These are phyloP conservation scores for Scutellaria minor DNA, from an alignment of 257 asterid species.

Conservation along the genomic window DNA sequence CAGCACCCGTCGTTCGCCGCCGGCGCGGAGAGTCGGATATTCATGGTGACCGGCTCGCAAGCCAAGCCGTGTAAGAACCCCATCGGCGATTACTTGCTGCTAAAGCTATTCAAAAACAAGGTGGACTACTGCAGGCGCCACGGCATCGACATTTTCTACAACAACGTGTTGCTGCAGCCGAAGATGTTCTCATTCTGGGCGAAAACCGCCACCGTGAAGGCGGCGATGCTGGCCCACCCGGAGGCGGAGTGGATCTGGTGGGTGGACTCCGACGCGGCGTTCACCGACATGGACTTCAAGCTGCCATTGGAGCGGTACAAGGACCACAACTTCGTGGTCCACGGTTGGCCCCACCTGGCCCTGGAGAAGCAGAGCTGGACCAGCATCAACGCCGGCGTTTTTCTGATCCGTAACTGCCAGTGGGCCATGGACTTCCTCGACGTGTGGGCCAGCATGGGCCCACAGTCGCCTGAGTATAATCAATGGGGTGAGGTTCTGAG, in stretches of 20 bases:
- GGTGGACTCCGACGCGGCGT: slow-evolving; percentile 97
- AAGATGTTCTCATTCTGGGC: slow-evolving; percentile 97
- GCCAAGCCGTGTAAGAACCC: slow-evolving; percentile 83
- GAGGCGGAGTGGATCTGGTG: slow-evolving; percentile 99
- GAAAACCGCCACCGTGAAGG: slow-evolving; percentile 74
- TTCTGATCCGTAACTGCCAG: slow-evolving; percentile 79
- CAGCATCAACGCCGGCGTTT: slow-evolving; percentile 94
- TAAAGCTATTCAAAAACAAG: slow-evolving; percentile 86
- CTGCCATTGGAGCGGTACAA: slow-evolving; percentile 72
- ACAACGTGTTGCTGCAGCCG: slow-evolving; percentile 72
- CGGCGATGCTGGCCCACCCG: slow-evolving; percentile 96
- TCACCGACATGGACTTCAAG: slow-evolving; percentile 95
- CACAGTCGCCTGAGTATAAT: slow-evolving; percentile 69
- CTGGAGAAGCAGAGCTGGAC: slow-evolving; percentile 80
- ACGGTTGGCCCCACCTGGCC: slow-evolving; percentile 77
- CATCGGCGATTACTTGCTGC: slow-evolving; percentile 78
- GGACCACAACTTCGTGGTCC: slow-evolving; percentile 69
- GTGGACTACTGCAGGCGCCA: slow-evolving; percentile 92
- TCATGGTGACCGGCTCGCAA: slow-evolving; percentile 93
- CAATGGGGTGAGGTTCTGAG: slow-evolving; percentile 75
- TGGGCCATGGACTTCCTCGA: slow-evolving; percentile 93
- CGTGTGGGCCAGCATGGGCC: slow-evolving; percentile 91
- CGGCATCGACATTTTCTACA: slow-evolving; percentile 87
- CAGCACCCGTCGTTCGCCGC: slow-evolving; percentile 71
- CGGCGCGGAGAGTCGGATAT: slow-evolving; percentile 54